These are phyloP conservation scores for Hsuehochloa calcarea DNA, from an alignment of 176 grass and related monocot genomes.

Conservation along the genomic window DNA sequence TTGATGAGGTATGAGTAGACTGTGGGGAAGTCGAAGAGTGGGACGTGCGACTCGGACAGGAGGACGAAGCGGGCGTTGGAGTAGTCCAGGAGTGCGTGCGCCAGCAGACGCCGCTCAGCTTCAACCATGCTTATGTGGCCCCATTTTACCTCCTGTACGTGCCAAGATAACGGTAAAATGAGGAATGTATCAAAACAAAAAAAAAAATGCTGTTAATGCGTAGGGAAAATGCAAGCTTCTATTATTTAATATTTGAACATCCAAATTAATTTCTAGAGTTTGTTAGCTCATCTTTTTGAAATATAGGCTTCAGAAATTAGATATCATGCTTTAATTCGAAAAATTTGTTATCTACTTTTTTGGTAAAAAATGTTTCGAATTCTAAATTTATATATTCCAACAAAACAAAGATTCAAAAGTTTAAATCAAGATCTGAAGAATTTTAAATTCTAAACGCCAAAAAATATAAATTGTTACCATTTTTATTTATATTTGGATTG, in stretches of 20 bases:
- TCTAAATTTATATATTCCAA: too few relatives aligned
- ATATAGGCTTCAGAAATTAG: too few relatives aligned
- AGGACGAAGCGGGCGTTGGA: constrained; percentile 65
- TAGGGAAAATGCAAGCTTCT: background rate
- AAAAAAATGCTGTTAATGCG: background rate
- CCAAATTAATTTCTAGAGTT: background rate
- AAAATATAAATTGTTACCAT: too few relatives aligned
- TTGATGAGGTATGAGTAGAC: constrained; percentile 62
- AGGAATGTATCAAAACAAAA: background rate
- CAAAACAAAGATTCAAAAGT: too few relatives aligned
- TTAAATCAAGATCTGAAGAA: background rate
- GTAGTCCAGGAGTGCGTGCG: constrained; percentile 56
- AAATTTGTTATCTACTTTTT: too few relatives aligned
- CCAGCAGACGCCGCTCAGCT: constrained; percentile 61
- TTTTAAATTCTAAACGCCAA: background rate
- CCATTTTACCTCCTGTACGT: constrained; percentile 61
- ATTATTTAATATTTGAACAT: background rate
- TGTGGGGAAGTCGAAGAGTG: constrained; percentile 55
- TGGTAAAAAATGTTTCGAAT: too few relatives aligned
- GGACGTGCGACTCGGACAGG: constrained; percentile 58
- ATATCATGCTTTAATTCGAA: background rate
- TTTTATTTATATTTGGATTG: background rate
- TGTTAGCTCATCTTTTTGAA: background rate
- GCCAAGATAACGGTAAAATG: too few relatives aligned
- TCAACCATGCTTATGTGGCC: constrained; percentile 68